phyloP scores from a whole-genome alignment of 495 filamentous ascomycete genomes.

The Talaromyces wortmannii region DNA sequence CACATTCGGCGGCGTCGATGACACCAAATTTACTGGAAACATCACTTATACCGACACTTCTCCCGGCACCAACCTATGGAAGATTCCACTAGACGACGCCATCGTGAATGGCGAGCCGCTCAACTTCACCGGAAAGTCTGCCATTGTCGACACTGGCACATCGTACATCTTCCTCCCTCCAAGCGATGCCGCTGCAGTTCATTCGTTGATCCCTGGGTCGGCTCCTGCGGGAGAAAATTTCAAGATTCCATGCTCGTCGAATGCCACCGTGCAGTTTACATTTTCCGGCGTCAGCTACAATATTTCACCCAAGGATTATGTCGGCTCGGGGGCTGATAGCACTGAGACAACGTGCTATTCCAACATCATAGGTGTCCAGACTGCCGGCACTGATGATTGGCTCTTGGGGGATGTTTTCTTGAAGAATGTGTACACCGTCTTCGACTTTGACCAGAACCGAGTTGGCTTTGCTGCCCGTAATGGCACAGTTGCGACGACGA shows the following conservation, averaged over 20 bases:
- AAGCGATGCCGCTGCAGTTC: conserved; percentile 55
- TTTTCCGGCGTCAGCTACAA: conserved; percentile 55
- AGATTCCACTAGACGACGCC: conserved; percentile 58
- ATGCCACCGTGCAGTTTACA: conserved; percentile 39
- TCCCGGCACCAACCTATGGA: conserved; percentile 46
- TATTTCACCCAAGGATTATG: conserved; percentile 62
- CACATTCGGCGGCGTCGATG: conserved; percentile 67
- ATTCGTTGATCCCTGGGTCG: conserved; percentile 58
- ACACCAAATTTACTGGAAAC: conserved; percentile 54
- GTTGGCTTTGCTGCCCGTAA: conserved; percentile 29
- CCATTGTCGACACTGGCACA: conserved; percentile 78
- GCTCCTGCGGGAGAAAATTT: conserved; percentile 46
- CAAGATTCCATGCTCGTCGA: conserved; percentile 64
- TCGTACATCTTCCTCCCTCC: conserved; percentile 65
- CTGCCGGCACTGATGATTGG: conserved; percentile 52
- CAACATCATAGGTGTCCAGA: conserved; percentile 49
- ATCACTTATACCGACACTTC: conserved; percentile 54
- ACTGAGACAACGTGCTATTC: conserved; percentile 48
- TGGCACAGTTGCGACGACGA: not conserved
- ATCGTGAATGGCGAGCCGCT: conserved; percentile 48
- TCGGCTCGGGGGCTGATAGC: conserved; percentile 36
- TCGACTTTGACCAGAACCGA: conserved; percentile 55
- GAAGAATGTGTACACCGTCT: conserved; percentile 86
- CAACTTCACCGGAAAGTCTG: conserved; percentile 42
- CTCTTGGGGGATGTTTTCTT: conserved; percentile 77